Evolutionary conservation across 129 eudicot species (phyloP), one percentile per base, ranked within the genome.

Genomic region (Mikania micrantha): DNA sequence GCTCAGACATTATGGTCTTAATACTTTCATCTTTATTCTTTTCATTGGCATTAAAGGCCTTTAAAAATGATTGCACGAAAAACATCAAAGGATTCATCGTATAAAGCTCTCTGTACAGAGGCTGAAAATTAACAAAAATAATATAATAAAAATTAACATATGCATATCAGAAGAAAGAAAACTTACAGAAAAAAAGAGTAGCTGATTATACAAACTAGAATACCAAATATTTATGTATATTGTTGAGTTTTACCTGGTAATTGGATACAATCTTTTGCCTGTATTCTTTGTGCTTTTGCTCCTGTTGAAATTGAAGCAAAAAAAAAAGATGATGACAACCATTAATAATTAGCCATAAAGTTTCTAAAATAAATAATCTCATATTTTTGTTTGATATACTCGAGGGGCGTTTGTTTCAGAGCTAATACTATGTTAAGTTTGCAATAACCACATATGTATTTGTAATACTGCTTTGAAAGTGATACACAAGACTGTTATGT

Each of bases 231-330:
- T 69, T 12, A 2, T 24, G 28, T 31, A 17, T 56, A 32, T 53
- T 13, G 20, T 41, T 20, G 12, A 52, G 69, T 1, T 25, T 57
- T 83, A 85, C 97, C 97, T 91, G 94, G 71, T 91, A 91, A 77
- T 91, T 85, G 39, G 94, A 80, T 84, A 91, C 81, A 34, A 91
- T 91, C 74, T 85, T 91, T 80, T 85, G 94, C 69, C 96, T 75
- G 84, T 91, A 91, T 63, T 91, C 98, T 69, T 81, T 83, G 77
- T 91, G 95, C 87, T 70, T 83, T 80, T 88, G 95, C 42, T 86
- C 79, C 98, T 91, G 95, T 72, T 69, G 7, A 49, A 72, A 59
- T 44, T 16, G 47, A 34, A 54, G 70, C 52, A n/a, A 66, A 17
- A 1, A 76, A 27, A 71, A 5, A 10, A 56, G 10, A 27, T 27